These are phyloP conservation scores for Zymoseptoria pseudotritici DNA, from an alignment of 2,329 filamentous ascomycete genomes.

Conservation along the genomic window DNA sequence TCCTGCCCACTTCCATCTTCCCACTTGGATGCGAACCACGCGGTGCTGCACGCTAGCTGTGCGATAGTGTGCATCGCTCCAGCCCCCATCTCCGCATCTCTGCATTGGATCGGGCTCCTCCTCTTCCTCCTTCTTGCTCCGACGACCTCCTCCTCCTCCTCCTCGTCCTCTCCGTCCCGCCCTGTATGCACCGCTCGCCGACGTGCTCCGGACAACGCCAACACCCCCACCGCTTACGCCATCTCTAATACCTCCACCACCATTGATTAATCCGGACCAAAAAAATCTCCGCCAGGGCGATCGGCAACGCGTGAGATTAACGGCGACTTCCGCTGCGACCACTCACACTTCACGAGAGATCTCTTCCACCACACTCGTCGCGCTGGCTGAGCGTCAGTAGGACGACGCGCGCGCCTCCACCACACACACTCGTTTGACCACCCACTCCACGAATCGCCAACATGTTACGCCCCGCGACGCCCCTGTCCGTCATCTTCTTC, in stretches of 20 bases:
- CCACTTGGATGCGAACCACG: no score
- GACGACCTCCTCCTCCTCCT: not conserved
- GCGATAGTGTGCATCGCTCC: not conserved
- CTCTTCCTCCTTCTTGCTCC: not conserved
- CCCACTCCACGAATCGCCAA: conserved; percentile 30
- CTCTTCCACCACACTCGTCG: not conserved
- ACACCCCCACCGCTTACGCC: not conserved
- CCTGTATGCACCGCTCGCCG: not conserved
- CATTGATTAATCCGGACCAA: not conserved
- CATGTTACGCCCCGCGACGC: conserved; percentile 89
- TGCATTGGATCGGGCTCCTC: not conserved
- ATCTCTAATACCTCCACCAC: not conserved
- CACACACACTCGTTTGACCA: conserved; percentile 4
- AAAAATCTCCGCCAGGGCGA: not conserved
- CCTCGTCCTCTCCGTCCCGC: not conserved
- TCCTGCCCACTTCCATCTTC: not conserved
- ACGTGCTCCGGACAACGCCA: not conserved
- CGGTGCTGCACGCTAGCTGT: no score
- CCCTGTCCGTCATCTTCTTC: conserved; percentile 77
- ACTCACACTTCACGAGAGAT: not conserved
- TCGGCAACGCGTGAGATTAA: not conserved
- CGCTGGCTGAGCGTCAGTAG: not conserved
- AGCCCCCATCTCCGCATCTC: not conserved
- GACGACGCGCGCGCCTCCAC: conserved; percentile 2
- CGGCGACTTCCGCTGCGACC: not conserved